Percentiles rank a stretch among this genome's conserved stretches.
phyloP scores from a whole-genome alignment of 805 yeast genomes.

The Sungouiozyma intestinalis region DNA sequence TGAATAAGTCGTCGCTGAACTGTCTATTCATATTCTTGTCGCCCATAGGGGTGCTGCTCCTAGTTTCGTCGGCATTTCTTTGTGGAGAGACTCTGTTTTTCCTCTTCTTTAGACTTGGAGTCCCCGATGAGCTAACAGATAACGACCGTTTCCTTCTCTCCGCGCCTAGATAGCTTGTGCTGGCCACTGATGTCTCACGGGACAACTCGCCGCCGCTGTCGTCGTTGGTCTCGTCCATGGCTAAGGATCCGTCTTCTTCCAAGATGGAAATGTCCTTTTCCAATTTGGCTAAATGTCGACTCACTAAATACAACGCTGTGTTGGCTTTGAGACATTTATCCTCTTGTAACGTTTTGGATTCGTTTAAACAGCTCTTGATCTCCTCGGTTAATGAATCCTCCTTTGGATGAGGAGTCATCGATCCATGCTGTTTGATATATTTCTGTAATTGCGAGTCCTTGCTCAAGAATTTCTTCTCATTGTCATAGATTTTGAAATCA shows the following conservation, averaged over 20 bases:
- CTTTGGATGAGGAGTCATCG: constrained; percentile 69
- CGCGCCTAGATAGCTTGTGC: constrained; percentile 5
- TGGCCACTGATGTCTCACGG: constrained; percentile 21
- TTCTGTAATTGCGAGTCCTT: constrained; percentile 77
- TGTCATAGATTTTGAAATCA: constrained; percentile 57
- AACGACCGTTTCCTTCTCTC: constrained; percentile 16
- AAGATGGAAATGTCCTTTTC: constrained; percentile 67
- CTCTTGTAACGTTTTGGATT: constrained; percentile 52
- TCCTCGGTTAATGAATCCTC: constrained; percentile 58
- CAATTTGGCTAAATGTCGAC: constrained; percentile 62
- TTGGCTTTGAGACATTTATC: constrained; percentile 74
- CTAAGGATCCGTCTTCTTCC: constrained; percentile 73
- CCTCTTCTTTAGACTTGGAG: constrained; percentile 14
- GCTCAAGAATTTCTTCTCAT: constrained; percentile 52
- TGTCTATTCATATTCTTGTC: background rate
- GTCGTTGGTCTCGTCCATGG: constrained; percentile 38
- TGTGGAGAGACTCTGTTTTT: constrained; percentile 10
- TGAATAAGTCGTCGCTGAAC: constrained; percentile 25
- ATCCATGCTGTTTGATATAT: constrained; percentile 72
- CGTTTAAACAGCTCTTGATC: constrained; percentile 56
- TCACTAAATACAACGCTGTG: constrained; percentile 67
- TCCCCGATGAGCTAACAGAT: constrained; percentile 9
- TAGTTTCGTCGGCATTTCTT: constrained; percentile 3
- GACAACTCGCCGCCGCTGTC: constrained; percentile 22
- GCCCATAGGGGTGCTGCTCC: background rate